Percentiles rank a stretch among this genome's conserved stretches.
Conservation (phyloP, 2,329 filamentous ascomycete genomes). For the Coccinonectria pachysandricola region DNA sequence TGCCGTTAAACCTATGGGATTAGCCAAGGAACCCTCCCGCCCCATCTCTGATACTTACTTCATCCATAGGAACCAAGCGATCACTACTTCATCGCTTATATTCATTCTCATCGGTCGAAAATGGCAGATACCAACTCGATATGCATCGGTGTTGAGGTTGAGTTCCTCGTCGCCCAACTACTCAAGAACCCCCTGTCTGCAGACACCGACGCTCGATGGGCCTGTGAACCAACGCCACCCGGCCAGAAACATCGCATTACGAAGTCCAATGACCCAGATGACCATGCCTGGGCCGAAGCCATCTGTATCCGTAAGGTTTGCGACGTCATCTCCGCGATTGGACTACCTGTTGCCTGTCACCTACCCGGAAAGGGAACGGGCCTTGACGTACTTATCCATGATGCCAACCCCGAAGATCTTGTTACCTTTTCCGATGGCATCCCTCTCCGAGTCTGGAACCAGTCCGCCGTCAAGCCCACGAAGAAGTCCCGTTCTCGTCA, state of each 20-base stretch:
- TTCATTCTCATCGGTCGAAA: background rate
- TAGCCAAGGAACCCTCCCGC: too few species aligned
- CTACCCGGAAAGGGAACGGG: too few species aligned
- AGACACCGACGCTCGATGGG: conserved; percentile 7
- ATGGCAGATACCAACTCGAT: conserved; percentile 7
- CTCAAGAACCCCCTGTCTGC: conserved; percentile 1
- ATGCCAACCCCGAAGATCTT: too few species aligned
- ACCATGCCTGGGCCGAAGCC: conserved; percentile 1
- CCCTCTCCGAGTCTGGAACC: conserved; percentile 12
- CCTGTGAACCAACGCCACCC: conserved; percentile 4
- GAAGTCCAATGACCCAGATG: too few species aligned
- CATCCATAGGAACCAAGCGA: background rate
- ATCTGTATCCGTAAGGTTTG: conserved; percentile 12
- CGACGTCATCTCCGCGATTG: conserved; percentile 5
- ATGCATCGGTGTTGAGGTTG: conserved; percentile 17
- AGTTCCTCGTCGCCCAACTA: conserved; percentile 17
- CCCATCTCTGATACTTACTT: background rate
- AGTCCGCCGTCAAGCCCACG: background rate
- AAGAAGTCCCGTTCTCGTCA: conserved; percentile 2
- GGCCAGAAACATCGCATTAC: too few species aligned
- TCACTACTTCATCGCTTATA: too few species aligned
- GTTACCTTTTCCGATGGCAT: conserved; percentile 5
- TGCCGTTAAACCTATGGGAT: too few species aligned
- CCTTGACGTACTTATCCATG: too few species aligned
- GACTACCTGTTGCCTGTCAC: background rate